A percentile compares a stretch with the other conserved stretches of the same genome.
phyloP scores from a whole-genome alignment of 352 stramenopile species.

The Phytophthora tubulina region DNA sequence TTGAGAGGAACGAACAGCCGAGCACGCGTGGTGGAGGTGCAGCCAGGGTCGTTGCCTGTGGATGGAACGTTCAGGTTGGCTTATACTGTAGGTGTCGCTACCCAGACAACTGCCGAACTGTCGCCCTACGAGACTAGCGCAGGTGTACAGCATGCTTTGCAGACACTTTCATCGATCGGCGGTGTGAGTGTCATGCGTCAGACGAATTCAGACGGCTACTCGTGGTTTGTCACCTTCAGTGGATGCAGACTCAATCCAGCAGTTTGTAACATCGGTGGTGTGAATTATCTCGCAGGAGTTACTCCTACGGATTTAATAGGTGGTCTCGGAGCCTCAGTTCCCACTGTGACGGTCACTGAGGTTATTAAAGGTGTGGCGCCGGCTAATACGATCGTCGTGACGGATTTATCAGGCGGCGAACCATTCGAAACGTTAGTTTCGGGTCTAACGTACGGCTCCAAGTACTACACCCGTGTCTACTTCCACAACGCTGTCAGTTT shows the following conservation, averaged over 20 bases:
- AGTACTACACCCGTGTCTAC: slow-evolving; percentile 93
- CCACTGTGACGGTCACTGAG: slow-evolving; percentile 63
- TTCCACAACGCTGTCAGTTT: slow-evolving; percentile 92
- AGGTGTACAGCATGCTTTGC: slow-evolving; percentile 57
- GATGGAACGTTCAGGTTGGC: slow-evolving; percentile 72
- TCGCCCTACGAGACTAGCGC: slow-evolving; percentile 63
- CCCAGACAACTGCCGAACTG: slow-evolving; percentile 53
- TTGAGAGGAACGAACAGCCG: slow-evolving; percentile 60
- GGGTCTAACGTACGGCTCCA: slow-evolving; percentile 83
- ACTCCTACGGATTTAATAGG: slow-evolving; percentile 52
- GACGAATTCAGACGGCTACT: slow-evolving; percentile 77
- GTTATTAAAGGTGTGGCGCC: slow-evolving; percentile 66
- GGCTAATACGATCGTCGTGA: slow-evolving; percentile 58
- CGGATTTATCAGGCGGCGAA: slow-evolving; percentile 79
- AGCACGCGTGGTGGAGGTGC: slow-evolving; percentile 42
- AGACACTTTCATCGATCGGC: slow-evolving; percentile 62
- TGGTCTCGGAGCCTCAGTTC: slow-evolving; percentile 41
- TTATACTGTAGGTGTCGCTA: slow-evolving; percentile 46
- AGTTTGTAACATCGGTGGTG: slow-evolving; percentile 94
- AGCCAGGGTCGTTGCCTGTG: slow-evolving; percentile 64
- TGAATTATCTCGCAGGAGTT: slow-evolving; percentile 66
- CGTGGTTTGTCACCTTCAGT: slow-evolving; percentile 93
- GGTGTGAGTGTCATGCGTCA: slow-evolving; percentile 70
- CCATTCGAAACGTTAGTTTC: slow-evolving; percentile 75
- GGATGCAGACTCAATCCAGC: slow-evolving; percentile 70